A percentile compares a stretch with the other conserved stretches of the same genome.
These are phyloP conservation scores for Cicer chorassanicum DNA, from an alignment of 306 rosid genomes.

Conservation along the genomic window DNA sequence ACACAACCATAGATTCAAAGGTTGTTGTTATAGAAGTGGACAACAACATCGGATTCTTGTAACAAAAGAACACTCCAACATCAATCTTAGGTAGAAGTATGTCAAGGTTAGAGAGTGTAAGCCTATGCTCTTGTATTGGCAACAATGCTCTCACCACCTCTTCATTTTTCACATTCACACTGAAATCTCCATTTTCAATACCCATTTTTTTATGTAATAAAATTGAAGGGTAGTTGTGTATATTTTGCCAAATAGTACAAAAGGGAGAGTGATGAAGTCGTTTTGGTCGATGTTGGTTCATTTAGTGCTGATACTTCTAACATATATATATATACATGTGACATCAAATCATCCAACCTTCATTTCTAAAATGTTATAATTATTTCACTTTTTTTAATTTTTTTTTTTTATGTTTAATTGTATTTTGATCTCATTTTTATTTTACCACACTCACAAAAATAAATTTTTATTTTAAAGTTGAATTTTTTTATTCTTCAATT, in stretches of 20 bases:
- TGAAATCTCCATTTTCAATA: constrained; percentile 29
- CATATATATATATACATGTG: no score
- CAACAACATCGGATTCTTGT: constrained; percentile 39
- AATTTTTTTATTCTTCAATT: no score
- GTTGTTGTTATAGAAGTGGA: neutral
- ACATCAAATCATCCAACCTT: no score
- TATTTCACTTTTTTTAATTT: no score
- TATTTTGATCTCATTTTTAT: no score
- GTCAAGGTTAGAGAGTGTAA: constrained; percentile 81
- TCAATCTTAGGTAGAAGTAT: constrained; percentile 67
- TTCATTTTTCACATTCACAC: constrained; percentile 48
- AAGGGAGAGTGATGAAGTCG: neutral
- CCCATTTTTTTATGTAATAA: constrained; percentile 23
- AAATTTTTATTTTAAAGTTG: no score
- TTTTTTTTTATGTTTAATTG: no score
- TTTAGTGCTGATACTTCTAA: neutral
- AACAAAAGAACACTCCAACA: constrained; percentile 76
- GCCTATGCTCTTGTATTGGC: constrained; percentile 76
- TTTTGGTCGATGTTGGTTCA: constrained; percentile 43
- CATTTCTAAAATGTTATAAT: no score
- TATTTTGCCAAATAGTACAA: neutral
- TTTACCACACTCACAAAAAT: no score
- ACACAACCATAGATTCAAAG: constrained; percentile 48
- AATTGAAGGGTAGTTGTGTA: neutral
- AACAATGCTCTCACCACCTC: constrained; percentile 65